phyloP scores from a whole-genome alignment of 768 basidiomycete genomes.

The Strobilomyces echinocephalus region DNA sequence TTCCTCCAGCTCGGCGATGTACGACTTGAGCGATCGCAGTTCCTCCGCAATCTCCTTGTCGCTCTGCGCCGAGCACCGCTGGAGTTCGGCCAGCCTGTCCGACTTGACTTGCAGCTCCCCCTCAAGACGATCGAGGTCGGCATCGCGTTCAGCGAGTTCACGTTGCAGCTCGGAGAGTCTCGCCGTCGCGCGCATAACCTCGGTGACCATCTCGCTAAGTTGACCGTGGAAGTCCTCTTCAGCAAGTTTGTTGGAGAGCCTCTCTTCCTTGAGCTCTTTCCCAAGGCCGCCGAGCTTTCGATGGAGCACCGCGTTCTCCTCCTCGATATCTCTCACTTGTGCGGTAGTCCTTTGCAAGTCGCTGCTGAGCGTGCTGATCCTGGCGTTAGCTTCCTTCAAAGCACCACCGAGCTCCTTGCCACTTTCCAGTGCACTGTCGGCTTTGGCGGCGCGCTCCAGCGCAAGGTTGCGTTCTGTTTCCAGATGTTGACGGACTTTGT shows the following conservation, averaged over 20 bases:
- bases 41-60: constrained; percentile 29
- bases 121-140: constrained; percentile 27
- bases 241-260: constrained; percentile 36
- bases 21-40: constrained; percentile 40
- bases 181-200: constrained; percentile 30
- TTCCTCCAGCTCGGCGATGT: constrained; percentile 57
- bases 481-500: constrained; percentile 41
- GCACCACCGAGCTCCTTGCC: constrained; percentile 67
- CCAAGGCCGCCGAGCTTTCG: constrained; percentile 52
- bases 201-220: constrained; percentile 27
- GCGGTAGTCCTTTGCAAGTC: constrained; percentile 51
- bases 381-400: constrained; percentile 60
- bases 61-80: constrained; percentile 21
- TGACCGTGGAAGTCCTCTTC: constrained; percentile 37
- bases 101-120: constrained; percentile 41
- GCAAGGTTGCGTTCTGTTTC: constrained; percentile 53
- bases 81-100: constrained; percentile 21
- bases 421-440: constrained; percentile 57
- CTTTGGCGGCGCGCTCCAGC: constrained; percentile 56
- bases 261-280: constrained; percentile 52
- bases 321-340: constrained; percentile 59
- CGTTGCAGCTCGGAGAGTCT: constrained; percentile 41
- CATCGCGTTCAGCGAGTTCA: constrained; percentile 40
- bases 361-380: constrained; percentile 47
- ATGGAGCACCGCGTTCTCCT: constrained; percentile 51